Conservation (phyloP, 2,329 filamentous ascomycete species). For the Malbranchea cinnamomea region DNA sequence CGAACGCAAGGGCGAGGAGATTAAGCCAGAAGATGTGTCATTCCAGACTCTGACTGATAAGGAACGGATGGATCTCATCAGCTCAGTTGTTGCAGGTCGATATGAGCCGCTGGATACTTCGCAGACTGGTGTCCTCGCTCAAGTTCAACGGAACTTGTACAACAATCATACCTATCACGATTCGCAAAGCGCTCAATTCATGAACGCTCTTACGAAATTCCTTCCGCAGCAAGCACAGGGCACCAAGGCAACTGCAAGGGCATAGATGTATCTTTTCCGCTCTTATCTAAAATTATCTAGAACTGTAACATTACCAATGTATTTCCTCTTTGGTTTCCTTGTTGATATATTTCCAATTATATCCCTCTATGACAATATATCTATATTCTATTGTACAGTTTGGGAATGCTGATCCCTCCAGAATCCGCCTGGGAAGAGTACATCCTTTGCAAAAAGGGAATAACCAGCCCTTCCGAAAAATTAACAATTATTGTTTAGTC, state of each 20-base stretch:
- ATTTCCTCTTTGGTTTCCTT: slow-evolving; percentile 1
- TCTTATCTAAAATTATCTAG: neutral
- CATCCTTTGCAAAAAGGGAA: too few species aligned
- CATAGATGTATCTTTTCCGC: neutral
- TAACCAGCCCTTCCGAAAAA: too few species aligned
- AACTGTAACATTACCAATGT: slow-evolving; percentile 5
- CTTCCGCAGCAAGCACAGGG: slow-evolving; percentile 11
- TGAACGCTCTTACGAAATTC: slow-evolving; percentile 24
- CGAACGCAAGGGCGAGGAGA: slow-evolving; percentile 22
- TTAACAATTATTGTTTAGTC: neutral
- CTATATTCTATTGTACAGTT: neutral
- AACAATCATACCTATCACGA: slow-evolving; percentile 29
- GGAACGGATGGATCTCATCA: slow-evolving; percentile 17
- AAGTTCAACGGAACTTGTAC: slow-evolving; percentile 22
- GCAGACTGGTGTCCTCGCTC: too few species aligned
- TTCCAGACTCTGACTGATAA: slow-evolving; percentile 16
- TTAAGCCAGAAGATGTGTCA: slow-evolving; percentile 19
- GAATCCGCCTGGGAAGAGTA: too few species aligned
- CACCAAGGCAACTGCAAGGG: neutral
- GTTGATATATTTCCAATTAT: slow-evolving; percentile 1
- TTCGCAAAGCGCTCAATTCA: slow-evolving; percentile 21
- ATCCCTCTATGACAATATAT: neutral
- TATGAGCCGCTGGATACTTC: slow-evolving; percentile 15
- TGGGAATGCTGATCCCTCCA: too few species aligned
- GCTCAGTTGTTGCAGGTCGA: slow-evolving; percentile 19